phyloP scores from a whole-genome alignment of 805 yeast species.

The Candida boidinii region DNA sequence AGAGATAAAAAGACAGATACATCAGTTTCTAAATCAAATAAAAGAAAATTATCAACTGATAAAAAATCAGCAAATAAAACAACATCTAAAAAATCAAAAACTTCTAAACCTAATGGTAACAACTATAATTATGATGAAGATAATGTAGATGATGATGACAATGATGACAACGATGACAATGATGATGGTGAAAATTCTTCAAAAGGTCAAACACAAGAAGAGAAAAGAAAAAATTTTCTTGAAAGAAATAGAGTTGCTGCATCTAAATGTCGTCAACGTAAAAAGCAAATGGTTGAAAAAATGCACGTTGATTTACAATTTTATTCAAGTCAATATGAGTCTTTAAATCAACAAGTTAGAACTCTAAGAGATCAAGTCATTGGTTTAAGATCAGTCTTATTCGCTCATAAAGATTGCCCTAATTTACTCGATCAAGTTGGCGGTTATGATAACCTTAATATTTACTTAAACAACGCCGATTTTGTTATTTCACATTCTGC shows the following conservation, averaged over 20 bases:
- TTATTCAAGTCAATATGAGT: conserved; percentile 63
- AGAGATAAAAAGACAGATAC: background rate
- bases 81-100: too few species aligned
- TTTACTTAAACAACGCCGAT: conserved; percentile 26
- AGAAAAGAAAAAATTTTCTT: conserved; percentile 70
- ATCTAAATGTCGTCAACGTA: conserved; percentile 90
- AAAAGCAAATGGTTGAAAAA: conserved; percentile 77
- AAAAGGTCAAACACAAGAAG: conserved; percentile 42
- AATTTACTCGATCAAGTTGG: conserved; percentile 33
- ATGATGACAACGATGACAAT: conserved; percentile 8
- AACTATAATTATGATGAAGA: background rate
- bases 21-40: conserved; percentile 2
- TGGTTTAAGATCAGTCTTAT: conserved; percentile 36
- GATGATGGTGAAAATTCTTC: conserved; percentile 2
- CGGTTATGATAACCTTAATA: conserved; percentile 35
- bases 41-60: conserved; percentile 1
- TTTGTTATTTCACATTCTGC: conserved; percentile 10
- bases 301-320: conserved; percentile 74
- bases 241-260: conserved; percentile 96
- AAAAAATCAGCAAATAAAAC: background rate
- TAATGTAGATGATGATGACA: background rate
- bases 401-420: conserved; percentile 43
- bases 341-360: conserved; percentile 49
- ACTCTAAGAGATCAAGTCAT: conserved; percentile 51
- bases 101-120: too few species aligned